phyloP scores from a whole-genome alignment of 2,329 filamentous ascomycete species.

The Coniochaeta sp. region DNA sequence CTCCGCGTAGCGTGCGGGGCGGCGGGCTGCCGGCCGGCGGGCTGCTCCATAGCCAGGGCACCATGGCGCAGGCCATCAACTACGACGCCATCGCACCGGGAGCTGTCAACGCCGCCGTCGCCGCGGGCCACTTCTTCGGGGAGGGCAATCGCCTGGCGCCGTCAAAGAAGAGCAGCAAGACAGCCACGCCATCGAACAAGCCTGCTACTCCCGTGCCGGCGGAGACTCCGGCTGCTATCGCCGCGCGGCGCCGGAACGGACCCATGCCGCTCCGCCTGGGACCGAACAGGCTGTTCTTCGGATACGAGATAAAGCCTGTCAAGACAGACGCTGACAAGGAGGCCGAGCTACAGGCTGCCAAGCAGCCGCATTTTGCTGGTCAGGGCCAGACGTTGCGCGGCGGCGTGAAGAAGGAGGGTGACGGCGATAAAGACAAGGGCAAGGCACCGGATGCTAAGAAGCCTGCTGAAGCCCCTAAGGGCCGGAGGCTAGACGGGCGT shows the following conservation, averaged over 20 bases:
- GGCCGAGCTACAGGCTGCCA: conserved; percentile 56
- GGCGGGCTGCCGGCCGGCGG: conserved; percentile 59
- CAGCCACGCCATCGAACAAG: neutral
- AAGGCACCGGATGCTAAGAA: conserved; percentile 41
- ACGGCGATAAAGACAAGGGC: conserved; percentile 26
- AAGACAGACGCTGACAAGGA: conserved; percentile 70
- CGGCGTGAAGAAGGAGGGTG: conserved; percentile 54
- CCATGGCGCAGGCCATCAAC: conserved; percentile 98
- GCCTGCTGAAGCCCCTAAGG: conserved; percentile 20
- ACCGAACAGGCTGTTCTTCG: conserved; percentile 91
- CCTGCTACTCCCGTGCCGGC: conserved; percentile 25
- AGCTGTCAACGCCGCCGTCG: conserved; percentile 48
- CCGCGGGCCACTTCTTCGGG: conserved; percentile 70
- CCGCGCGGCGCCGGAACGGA: conserved; percentile 55
- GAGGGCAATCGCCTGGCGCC: conserved; percentile 71
- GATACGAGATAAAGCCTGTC: conserved; percentile 85
- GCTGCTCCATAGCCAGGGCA: conserved; percentile 74
- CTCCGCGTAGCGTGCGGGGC: conserved; percentile 61
- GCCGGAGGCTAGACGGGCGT: conserved; percentile 36
- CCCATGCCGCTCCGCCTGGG: conserved; percentile 80
- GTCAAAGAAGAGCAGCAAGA: conserved; percentile 64
- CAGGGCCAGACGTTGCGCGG: conserved; percentile 73
- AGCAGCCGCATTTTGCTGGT: conserved; percentile 72
- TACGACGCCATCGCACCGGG: conserved; percentile 84
- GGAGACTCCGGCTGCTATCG: conserved; percentile 9